These are phyloP conservation scores for Forsythia viridissima DNA, from an alignment of 257 asterid species.

Conservation along the genomic window DNA sequence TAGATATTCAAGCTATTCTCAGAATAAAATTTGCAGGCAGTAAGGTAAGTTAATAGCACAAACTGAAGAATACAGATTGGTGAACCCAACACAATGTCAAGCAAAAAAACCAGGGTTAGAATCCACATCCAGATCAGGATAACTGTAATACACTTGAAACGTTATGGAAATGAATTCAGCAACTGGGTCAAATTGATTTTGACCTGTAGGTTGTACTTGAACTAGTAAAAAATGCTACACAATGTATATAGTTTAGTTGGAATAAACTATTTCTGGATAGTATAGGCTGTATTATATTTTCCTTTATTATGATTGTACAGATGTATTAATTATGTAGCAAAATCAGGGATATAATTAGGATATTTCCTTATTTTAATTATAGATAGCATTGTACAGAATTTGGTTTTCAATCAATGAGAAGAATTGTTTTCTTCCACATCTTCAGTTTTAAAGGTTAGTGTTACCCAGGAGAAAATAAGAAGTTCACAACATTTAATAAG, in stretches of 20 bases:
- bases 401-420: too few species aligned
- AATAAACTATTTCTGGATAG: too few species aligned
- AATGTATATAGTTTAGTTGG: neutral
- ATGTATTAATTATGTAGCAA: too few species aligned
- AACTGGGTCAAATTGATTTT: neutral
- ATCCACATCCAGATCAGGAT: neutral
- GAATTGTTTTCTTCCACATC: too few species aligned
- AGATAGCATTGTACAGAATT: too few species aligned
- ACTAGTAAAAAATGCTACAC: neutral
- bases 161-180: neutral
- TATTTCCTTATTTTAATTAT: too few species aligned
- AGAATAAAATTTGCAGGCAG: neutral
- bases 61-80: neutral
- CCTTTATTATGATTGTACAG: too few species aligned
- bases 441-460: neutral
- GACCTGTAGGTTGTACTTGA: neutral
- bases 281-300: too few species aligned
- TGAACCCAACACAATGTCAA: neutral
- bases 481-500: too few species aligned
- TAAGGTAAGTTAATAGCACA: neutral
- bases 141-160: neutral
- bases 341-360: too few species aligned
- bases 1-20: neutral
- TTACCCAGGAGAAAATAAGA: neutral
- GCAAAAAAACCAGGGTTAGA: neutral